phyloP scores from a whole-genome alignment of 164 flowering plant species.

The Aristolochia californica region DNA sequence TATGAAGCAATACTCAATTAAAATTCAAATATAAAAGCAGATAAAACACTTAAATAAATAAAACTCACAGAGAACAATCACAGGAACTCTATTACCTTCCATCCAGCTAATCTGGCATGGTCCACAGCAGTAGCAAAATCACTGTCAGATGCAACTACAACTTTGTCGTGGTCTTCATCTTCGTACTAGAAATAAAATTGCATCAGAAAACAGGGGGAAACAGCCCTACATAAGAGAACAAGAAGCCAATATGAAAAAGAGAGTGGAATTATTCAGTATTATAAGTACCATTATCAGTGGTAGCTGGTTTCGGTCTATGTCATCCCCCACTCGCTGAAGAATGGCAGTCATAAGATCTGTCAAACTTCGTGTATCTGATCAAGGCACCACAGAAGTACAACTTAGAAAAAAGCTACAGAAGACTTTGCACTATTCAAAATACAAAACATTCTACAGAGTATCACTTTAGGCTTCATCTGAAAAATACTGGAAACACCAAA shows the following conservation, averaged over 20 bases:
- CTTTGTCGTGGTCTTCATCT: slow-evolving; percentile 93
- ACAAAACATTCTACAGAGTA: too few species aligned
- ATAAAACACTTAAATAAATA: neutral
- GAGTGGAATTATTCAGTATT: neutral
- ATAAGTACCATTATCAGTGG: slow-evolving; percentile 72
- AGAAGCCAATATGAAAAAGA: neutral
- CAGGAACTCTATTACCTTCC: slow-evolving; percentile 59
- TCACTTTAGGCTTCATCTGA: too few species aligned
- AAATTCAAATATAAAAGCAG: too few species aligned
- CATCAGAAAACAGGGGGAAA: neutral
- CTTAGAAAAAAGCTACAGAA: too few species aligned
- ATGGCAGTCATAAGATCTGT: slow-evolving; percentile 70
- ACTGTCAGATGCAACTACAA: slow-evolving; percentile 70
- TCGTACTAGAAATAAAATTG: slow-evolving; percentile 53
- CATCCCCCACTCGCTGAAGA: slow-evolving; percentile 82
- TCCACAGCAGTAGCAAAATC: slow-evolving; percentile 90
- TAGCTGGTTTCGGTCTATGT: slow-evolving; percentile 63
- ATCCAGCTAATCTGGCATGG: slow-evolving; percentile 80
- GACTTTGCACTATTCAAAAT: too few species aligned
- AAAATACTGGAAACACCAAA: too few species aligned
- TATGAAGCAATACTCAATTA: too few species aligned
- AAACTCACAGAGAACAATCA: neutral
- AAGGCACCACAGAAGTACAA: too few species aligned
- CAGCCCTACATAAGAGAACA: neutral
- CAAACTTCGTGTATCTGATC: slow-evolving; percentile 55